A percentile compares a stretch with the other conserved stretches of the same genome.
Evolutionary conservation across 306 rosid species (phyloP).

Genomic region (Begonia masoniana): DNA sequence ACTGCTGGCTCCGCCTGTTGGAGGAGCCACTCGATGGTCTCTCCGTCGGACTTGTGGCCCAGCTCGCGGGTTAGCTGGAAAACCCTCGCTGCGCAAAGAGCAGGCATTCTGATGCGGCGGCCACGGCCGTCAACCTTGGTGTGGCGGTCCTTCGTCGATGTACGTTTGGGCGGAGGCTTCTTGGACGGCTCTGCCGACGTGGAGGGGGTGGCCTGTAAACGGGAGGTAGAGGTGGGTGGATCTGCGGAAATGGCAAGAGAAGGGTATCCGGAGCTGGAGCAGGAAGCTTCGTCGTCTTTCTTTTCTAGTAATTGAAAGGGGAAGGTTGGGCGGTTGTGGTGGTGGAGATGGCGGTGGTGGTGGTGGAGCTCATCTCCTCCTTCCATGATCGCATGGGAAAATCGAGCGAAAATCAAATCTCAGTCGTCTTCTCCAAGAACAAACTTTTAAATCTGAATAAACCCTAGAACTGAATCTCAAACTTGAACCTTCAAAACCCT

Average conservation of each 20-base stretch:
- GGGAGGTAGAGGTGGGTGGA: conserved; percentile 16
- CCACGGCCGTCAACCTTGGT: conserved; percentile 83
- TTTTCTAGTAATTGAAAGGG: conserved; percentile 85
- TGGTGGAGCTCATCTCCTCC: conserved; percentile 64
- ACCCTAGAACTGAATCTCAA: too few relatives aligned
- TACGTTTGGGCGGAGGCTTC: conserved; percentile 55
- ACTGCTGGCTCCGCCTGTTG: conserved; percentile 86
- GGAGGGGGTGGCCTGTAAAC: conserved; percentile 3
- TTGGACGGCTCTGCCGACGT: conserved; percentile 29
- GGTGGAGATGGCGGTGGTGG: conserved; percentile 36
- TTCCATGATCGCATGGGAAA: conserved; percentile 72
- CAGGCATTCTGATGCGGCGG: conserved; percentile 89
- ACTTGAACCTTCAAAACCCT: conserved; percentile 1
- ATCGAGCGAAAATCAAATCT: neutral
- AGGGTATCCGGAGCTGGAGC: conserved; percentile 46
- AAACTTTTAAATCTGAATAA: too few relatives aligned
- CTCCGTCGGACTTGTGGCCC: conserved; percentile 83
- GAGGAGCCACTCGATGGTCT: conserved; percentile 78
- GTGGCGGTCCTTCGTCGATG: conserved; percentile 86
- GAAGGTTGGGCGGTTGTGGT: conserved; percentile 49
- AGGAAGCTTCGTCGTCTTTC: conserved; percentile 66
- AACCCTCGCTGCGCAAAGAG: conserved; percentile 80
- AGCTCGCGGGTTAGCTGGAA: conserved; percentile 74
- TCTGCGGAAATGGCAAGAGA: conserved; percentile 37
- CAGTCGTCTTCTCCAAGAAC: too few relatives aligned